phyloP scores from a whole-genome alignment of 352 stramenopile species.

The Saprolegnia parasitica region DNA sequence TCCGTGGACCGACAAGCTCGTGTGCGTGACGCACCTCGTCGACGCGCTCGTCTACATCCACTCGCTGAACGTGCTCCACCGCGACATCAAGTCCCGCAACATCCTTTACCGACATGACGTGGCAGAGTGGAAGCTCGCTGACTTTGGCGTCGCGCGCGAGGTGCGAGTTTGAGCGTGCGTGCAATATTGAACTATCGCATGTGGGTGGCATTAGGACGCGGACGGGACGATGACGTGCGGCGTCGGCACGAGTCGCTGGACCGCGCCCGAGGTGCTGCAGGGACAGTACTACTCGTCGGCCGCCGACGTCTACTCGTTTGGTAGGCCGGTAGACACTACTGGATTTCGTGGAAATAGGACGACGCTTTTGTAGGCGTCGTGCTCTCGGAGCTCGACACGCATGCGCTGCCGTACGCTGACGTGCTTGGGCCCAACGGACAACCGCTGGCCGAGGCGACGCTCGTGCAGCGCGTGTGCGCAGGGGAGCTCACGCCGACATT shows the following conservation, averaged over 20 bases:
- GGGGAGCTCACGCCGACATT: background rate
- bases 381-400: constrained; percentile 67
- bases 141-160: constrained; percentile 77
- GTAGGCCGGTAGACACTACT: too few species aligned
- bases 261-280: constrained; percentile 73
- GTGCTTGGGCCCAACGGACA: constrained; percentile 32
- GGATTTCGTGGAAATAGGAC: too few species aligned
- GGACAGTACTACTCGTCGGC: constrained; percentile 84
- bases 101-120: constrained; percentile 52
- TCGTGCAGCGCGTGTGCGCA: constrained; percentile 38
- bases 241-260: constrained; percentile 84
- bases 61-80: constrained; percentile 72
- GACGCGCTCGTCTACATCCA: constrained; percentile 76
- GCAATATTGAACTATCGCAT: background rate
- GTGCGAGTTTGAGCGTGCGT: too few species aligned
- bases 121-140: constrained; percentile 55
- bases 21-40: constrained; percentile 65
- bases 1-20: constrained; percentile 80
- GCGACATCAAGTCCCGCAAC: constrained; percentile 80
- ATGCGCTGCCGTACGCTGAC: constrained; percentile 11
- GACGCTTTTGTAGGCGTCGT: constrained; percentile 77
- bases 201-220: constrained; percentile 56
- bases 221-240: constrained; percentile 82
- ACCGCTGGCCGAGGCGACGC: constrained; percentile 40
- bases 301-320: constrained; percentile 82